phyloP scores from a whole-genome alignment of 768 basidiomycete genomes.

The Mycena leptocephala region DNA sequence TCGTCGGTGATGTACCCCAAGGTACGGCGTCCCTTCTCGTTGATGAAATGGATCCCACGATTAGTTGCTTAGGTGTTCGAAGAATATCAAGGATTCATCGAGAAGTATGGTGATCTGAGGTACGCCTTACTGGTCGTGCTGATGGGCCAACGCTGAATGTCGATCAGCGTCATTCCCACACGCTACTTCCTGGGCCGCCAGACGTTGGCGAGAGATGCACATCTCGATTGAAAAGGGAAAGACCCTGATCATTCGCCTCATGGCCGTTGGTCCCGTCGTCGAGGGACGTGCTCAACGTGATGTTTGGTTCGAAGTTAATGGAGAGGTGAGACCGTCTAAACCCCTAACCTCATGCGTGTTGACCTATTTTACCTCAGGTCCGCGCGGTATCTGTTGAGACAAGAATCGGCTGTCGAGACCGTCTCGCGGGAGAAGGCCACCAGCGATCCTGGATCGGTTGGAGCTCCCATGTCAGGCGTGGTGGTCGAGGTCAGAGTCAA shows the following conservation, averaged over 20 bases:
- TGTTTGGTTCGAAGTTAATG: constrained; percentile 99
- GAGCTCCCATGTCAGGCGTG: constrained; percentile 98
- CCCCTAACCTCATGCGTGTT: constrained; percentile 25
- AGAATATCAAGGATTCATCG: constrained; percentile 95
- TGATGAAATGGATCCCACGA: constrained; percentile 27
- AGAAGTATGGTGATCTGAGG: constrained; percentile 97
- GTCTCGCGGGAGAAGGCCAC: constrained; percentile 96
- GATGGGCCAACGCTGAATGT: constrained; percentile 12
- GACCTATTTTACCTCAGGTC: constrained; percentile 65
- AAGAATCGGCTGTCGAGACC: constrained; percentile 96
- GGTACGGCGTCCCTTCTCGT: constrained; percentile 58
- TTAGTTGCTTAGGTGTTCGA: constrained; percentile 86
- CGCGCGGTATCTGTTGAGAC: constrained; percentile 98
- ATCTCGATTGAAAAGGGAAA: constrained; percentile 97
- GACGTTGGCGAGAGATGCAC: constrained; percentile 96
- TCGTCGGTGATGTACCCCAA: constrained; percentile 99
- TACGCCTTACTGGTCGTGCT: constrained; percentile 50
- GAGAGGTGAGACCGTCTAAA: constrained; percentile 73
- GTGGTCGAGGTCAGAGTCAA: constrained; percentile 98
- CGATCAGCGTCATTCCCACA: constrained; percentile 90
- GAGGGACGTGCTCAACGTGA: constrained; percentile 94
- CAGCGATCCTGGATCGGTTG: constrained; percentile 95
- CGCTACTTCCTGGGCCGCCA: constrained; percentile 96
- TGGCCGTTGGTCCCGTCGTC: constrained; percentile 95
- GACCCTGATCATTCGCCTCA: constrained; percentile 95